Evolutionary conservation across 257 asterid genomes (phyloP).

Genomic region (Thymus mandschuricus): DNA sequence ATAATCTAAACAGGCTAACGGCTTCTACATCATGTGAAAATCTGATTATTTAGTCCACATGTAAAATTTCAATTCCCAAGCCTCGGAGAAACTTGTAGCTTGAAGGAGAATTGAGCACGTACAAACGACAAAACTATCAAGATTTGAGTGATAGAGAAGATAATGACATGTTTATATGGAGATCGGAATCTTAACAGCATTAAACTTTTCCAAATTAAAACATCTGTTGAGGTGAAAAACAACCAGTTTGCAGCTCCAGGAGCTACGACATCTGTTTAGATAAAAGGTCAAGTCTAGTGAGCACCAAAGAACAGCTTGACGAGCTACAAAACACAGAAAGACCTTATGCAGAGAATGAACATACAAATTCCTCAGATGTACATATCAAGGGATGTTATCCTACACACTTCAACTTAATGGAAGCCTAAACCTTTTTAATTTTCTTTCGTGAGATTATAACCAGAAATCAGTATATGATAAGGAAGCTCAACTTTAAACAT

Average conservation of each 20-base stretch:
- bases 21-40: background rate
- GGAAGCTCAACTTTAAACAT: background rate
- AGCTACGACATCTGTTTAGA: background rate
- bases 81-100: background rate
- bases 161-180: background rate
- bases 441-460: slow-evolving; percentile 1
- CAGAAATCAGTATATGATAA: background rate
- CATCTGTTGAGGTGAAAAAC: background rate
- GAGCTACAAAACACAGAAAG: background rate
- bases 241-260: background rate
- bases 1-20: slow-evolving; percentile 6
- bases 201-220: background rate
- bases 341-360: background rate
- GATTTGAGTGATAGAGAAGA: background rate
- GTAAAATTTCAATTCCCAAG: slow-evolving; percentile 20
- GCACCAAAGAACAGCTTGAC: slow-evolving; percentile 1
- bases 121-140: background rate
- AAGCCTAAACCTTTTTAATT: background rate
- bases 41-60: slow-evolving; percentile 13
- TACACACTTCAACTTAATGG: background rate
- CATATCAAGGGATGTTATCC: no score
- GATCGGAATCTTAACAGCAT: background rate
- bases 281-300: background rate
- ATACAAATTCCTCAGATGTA: no score
- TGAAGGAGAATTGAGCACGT: background rate